Conservation (phyloP, 2,329 filamentous ascomycete genomes). For the Paraphaeosphaeria minitans region DNA sequence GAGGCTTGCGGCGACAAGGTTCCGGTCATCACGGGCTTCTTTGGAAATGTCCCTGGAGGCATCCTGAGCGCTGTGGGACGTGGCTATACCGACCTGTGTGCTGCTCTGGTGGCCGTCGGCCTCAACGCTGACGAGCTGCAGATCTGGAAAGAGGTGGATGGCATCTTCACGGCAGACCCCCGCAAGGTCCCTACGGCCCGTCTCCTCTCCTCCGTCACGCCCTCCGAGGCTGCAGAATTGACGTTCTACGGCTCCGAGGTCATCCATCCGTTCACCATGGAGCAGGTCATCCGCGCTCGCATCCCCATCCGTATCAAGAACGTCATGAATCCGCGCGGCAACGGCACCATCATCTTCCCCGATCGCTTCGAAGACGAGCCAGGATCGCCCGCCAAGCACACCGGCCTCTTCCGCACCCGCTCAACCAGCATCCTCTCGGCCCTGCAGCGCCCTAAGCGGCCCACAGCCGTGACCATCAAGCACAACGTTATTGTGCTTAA, state of each 20-base stretch:
- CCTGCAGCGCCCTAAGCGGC: conserved; percentile 55
- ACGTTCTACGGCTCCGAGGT: conserved; percentile 81
- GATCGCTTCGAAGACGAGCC: conserved; percentile 65
- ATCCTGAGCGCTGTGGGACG: conserved; percentile 90
- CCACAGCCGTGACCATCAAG: conserved; percentile 87
- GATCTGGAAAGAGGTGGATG: conserved; percentile 99
- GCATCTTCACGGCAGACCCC: conserved; percentile 86
- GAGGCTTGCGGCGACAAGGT: conserved; percentile 51
- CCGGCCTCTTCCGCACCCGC: conserved; percentile 58
- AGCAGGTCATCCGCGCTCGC: conserved; percentile 78
- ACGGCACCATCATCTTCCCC: conserved; percentile 82
- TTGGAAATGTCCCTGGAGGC: conserved; percentile 89
- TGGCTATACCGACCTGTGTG: conserved; percentile 96
- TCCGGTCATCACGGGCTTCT: conserved; percentile 78
- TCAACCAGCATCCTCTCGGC: conserved; percentile 51
- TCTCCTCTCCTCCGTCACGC: conserved; percentile 86
- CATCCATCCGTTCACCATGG: conserved; percentile 98
- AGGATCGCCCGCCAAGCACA: conserved; percentile 62
- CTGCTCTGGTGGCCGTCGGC: conserved; percentile 87
- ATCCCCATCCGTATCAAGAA: conserved; percentile 92
- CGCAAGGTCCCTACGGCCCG: conserved; percentile 91
- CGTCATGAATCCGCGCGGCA: conserved; percentile 81
- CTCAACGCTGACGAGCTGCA: conserved; percentile 87
- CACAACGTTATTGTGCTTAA: conserved; percentile 96
- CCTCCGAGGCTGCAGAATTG: conserved; percentile 91